Evolutionary conservation across 192 early-diverging fungal species (phyloP).

Genomic region (Entomortierella lignicola): DNA sequence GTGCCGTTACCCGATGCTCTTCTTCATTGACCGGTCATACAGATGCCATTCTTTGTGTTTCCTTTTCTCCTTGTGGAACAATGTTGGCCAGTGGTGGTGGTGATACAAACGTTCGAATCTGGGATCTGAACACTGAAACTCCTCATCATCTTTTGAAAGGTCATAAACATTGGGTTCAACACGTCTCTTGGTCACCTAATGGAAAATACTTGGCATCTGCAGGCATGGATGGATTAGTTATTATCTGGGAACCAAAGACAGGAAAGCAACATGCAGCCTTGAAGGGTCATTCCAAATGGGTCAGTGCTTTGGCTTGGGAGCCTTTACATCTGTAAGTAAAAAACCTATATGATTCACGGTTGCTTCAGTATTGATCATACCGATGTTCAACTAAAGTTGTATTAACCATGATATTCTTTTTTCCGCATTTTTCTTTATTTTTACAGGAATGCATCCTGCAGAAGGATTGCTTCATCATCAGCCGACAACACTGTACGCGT

Average conservation of each 20-base stretch:
- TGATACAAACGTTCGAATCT: constrained; percentile 94
- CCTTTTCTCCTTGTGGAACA: constrained; percentile 90
- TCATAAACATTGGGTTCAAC: constrained; percentile 94
- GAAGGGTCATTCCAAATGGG: constrained; percentile 88
- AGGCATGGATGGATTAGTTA: constrained; percentile 92
- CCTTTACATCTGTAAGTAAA: constrained; percentile 83
- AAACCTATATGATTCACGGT: no score
- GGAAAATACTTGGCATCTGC: constrained; percentile 87
- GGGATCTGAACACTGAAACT: constrained; percentile 98
- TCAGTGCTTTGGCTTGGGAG: constrained; percentile 95
- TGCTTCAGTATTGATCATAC: background rate
- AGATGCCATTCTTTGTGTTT: constrained; percentile 90
- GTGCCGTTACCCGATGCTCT: constrained; percentile 93
- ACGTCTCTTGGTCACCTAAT: constrained; percentile 94
- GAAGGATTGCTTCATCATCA: constrained; percentile 89
- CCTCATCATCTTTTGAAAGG: constrained; percentile 73
- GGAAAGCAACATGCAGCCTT: constrained; percentile 78
- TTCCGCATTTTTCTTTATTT: background rate
- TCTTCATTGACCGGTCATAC: constrained; percentile 90
- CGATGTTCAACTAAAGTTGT: background rate
- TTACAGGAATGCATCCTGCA: constrained; percentile 75
- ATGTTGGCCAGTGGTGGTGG: constrained; percentile 96
- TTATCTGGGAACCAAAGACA: constrained; percentile 89
- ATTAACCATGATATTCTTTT: background rate
- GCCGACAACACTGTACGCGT: constrained; percentile 93